phyloP scores from a whole-genome alignment of 345 rosid genomes.

The Ricinus communis region DNA sequence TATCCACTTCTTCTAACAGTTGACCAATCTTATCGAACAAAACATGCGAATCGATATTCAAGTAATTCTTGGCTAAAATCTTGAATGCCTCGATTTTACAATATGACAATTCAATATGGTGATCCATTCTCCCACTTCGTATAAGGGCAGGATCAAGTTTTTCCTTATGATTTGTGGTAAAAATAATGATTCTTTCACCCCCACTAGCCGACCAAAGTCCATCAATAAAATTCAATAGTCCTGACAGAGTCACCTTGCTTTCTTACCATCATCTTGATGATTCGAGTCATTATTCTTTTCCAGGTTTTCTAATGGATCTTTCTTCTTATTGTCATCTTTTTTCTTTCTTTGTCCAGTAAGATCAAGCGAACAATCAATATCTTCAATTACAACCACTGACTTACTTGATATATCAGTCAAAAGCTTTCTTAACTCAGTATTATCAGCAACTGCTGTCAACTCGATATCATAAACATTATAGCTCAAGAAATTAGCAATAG shows the following conservation, averaged over 20 bases:
- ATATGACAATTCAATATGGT: slow-evolving; percentile 13
- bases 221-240: slow-evolving; percentile 19
- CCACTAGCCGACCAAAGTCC: slow-evolving; percentile 23
- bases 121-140: slow-evolving; percentile 20
- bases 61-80: slow-evolving; percentile 8
- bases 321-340: not conserved
- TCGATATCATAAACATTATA: slow-evolving; percentile 28
- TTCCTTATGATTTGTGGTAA: slow-evolving; percentile 21
- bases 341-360: slow-evolving; percentile 19
- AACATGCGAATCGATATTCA: slow-evolving; percentile 11
- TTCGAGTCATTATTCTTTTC: not conserved
- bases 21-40: slow-evolving; percentile 1
- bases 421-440: slow-evolving; percentile 17
- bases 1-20: slow-evolving; percentile 6
- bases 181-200: slow-evolving; percentile 12
- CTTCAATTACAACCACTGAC: slow-evolving; percentile 16
- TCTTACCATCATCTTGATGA: not conserved
- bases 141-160: slow-evolving; percentile 25
- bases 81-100: slow-evolving; percentile 18
- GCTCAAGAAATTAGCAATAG: slow-evolving; percentile 30
- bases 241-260: slow-evolving; percentile 9
- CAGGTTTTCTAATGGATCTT: slow-evolving; percentile 8
- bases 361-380: slow-evolving; percentile 20
- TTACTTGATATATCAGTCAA: slow-evolving; percentile 7
- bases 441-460: slow-evolving; percentile 12